phyloP scores from a whole-genome alignment of 2,329 filamentous ascomycete genomes.

The Aspergillus amoenus region DNA sequence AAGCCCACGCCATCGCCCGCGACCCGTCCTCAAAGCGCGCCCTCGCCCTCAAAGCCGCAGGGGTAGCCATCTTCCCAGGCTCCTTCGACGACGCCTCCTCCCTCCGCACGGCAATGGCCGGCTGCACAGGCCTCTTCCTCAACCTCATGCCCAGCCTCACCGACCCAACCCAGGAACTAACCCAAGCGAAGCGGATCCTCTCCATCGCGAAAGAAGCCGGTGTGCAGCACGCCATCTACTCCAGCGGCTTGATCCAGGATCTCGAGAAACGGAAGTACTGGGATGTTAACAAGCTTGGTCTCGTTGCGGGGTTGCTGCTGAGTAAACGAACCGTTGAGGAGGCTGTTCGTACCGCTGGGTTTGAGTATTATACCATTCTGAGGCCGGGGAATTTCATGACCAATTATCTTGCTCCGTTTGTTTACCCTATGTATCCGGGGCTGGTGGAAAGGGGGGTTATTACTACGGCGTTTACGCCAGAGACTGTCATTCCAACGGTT shows the following conservation, averaged over 20 bases:
- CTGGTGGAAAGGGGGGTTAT: slow-evolving; percentile 42
- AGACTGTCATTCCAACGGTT: slow-evolving; percentile 44
- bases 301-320: slow-evolving; percentile 31
- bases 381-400: slow-evolving; percentile 54
- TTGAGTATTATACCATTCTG: slow-evolving; percentile 50
- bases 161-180: slow-evolving; percentile 19
- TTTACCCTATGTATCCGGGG: slow-evolving; percentile 41
- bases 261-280: slow-evolving; percentile 28
- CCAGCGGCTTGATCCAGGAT: slow-evolving; percentile 29
- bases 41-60: slow-evolving; percentile 26
- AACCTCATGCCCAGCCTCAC: slow-evolving; percentile 20
- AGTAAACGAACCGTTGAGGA: slow-evolving; percentile 48
- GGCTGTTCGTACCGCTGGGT: slow-evolving; percentile 36
- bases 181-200: slow-evolving; percentile 28
- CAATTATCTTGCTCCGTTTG: slow-evolving; percentile 49
- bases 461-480: slow-evolving; percentile 34
- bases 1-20: slow-evolving; percentile 35
- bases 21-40: slow-evolving; percentile 26
- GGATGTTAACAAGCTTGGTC: slow-evolving; percentile 26
- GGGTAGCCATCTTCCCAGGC: slow-evolving; percentile 32
- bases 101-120: slow-evolving; percentile 27
- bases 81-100: slow-evolving; percentile 29
- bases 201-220: slow-evolving; percentile 27
- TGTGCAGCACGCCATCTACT: slow-evolving; percentile 33
- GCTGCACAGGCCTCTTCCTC: slow-evolving; percentile 32